Evolutionary conservation across 768 basidiomycete genomes (phyloP), one percentile per base, ranked within the genome.

Genomic region (Podaxis sp.): DNA sequence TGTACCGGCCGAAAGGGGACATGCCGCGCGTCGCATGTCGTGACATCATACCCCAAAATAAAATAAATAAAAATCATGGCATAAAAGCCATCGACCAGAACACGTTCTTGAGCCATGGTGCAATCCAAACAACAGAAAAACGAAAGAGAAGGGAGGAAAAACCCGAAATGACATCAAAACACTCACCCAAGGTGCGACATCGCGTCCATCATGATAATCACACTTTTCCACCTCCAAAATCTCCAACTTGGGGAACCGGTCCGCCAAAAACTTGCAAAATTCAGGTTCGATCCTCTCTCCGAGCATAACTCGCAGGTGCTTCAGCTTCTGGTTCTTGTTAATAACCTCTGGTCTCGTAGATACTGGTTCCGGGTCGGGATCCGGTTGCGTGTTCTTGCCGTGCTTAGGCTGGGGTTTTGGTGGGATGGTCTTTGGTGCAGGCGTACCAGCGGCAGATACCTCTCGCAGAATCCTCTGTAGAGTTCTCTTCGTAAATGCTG

Each of bases 211-310:
- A 37, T 74, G 74, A 63, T 79, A 78, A 50, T 77, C 77, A 66
- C 79, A 81, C 3, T 75, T 67, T 65, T 81, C 79, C 17, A 81
- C 71, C 64, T 81, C 79, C 50, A 81, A 60, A 49, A 70, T 66
- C 64, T 79, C 76, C 28, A 81, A 70, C 3, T 65, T 65, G 1
- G 77, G 76, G 64, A 76, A 81, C n/a, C 69, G 65, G 48, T 30
- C 48, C 11, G 71, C 71, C n/a, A 80, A 70, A n/a, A 67, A 63
- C 15, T 60, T 64, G 59, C 76, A 75, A 36, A 80, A 61, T 5
- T 67, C 70, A 0, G 75, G 72, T 33, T 75, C 74, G 22, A 77
- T 69, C 51, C 76, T 74, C 37, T 78, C 77, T 67, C 79, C 79
- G 33, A 77, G 73, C 71, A 80, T 77, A 2, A 81, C 67, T 62